Base-by-base conservation (phyloP, 192 early-diverging fungal species). In the Chytriomyces sp. region DNA sequence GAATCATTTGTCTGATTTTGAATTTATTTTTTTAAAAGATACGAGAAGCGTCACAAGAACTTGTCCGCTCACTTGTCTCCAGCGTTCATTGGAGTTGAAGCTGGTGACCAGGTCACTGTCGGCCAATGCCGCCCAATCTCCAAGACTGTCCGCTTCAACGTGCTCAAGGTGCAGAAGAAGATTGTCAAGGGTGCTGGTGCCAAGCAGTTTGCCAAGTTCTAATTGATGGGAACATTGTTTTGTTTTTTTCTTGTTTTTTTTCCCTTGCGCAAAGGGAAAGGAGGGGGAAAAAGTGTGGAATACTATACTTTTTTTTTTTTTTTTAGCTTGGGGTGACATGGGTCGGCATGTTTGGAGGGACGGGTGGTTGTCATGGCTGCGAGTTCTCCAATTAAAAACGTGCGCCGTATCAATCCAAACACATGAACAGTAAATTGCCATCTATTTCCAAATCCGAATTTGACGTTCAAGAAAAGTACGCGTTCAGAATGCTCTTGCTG, bases 21-120 rank as follows among this genome's bases (percentile, higher is more conserved):
- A 20, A 16, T 64, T 16, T 23, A 16, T 28, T 35, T 0, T 35
- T 45, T 48, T 1, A 11, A 46, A 10, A 68, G 69, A 93, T 99
- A 97, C 88, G 97, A 99, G 92, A 99, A 97, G 93, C 91, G 97
- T 79, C 97, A 99, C 93, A 97, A 94, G 93, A 99, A 98, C 93
- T 86, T 99, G 81, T 91, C 96, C 65, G 97, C 96, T 77, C 97
- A 98, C 88, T 81, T 96, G 69, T 94, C 92, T 74, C 97, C 97
- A 78, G 89, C 89, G 79, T 99, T 99, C 91, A 89, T 96, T 77
- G 95, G 94, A 82, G 93, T 97, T 59, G 85, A 91, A 80, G 50
- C 67, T 77, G 96, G 96, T 79, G 97, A 99, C 85, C 84, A 85
- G 57, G 95, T 98, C 77, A 99, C 96, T 81, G 93, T 99, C 82